These are phyloP conservation scores for Heliamphora exappendiculata DNA, from an alignment of 148 eudicot species.

Conservation along the genomic window DNA sequence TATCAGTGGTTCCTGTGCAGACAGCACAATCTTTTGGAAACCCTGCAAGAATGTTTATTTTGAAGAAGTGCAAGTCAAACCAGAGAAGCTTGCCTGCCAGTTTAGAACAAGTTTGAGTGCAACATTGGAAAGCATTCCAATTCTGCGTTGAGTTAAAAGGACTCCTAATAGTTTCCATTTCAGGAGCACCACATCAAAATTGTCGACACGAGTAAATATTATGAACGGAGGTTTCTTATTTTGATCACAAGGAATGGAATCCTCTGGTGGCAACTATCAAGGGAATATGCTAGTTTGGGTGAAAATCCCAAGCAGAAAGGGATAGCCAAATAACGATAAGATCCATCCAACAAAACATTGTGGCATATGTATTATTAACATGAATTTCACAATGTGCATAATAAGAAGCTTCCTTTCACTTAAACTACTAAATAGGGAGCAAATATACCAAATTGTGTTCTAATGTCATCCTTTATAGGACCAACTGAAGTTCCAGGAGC, in stretches of 20 bases:
- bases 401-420: background rate
- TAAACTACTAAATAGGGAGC: background rate
- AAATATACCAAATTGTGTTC: conserved; percentile 51
- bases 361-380: background rate
- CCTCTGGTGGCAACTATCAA: background rate
- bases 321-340: background rate
- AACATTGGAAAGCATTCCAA: background rate
- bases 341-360: background rate
- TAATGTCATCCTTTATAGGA: conserved; percentile 50
- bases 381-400: background rate
- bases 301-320: background rate
- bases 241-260: background rate
- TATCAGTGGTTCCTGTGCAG: conserved; percentile 98
- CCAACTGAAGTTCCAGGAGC: conserved; percentile 83
- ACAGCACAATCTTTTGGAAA: conserved; percentile 64
- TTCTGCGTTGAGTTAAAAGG: background rate
- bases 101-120: background rate
- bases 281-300: background rate
- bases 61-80: background rate
- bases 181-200: background rate
- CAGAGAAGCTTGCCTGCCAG: background rate
- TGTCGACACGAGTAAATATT: background rate
- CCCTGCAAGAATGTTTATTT: conserved; percentile 39
- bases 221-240: background rate
- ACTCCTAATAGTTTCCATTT: background rate